Evolutionary conservation across 805 yeast genomes (phyloP), one percentile per base, ranked within the genome.

Genomic region (Candida taoyuanica): DNA sequence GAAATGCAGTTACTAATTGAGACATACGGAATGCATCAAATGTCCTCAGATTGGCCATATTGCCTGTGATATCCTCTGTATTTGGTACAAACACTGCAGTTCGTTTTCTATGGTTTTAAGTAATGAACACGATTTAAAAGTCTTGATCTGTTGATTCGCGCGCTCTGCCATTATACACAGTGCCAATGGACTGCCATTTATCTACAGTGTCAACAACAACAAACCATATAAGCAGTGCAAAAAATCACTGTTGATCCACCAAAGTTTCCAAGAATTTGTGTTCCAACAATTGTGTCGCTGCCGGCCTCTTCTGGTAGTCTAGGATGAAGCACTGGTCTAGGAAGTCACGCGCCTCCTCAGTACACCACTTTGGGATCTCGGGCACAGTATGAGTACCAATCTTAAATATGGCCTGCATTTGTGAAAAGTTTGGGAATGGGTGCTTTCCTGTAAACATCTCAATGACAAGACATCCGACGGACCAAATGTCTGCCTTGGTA

Each of bases 391-490:
- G 79, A 1, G 93, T 85, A 2, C 98, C 98, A 38, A 93, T 84
- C 59, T 84, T 81, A 73, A 89, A 93, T 27, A 93, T 82, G 8
- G 98, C 98, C 62, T 93, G 98, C 95, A 89, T 87, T 58, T 88
- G 98, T 35, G 88, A 81, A 48, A 88, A 85, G 42, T 85, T 84
- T 2, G 98, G 98, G 65, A 84, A 93, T 19, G 98, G 98, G 59
- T 93, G 98, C 40, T 79, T 78, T 2, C 96, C 98, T 0, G 98
- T 88, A 52, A 86, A 81, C 95, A 93, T 88, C 60, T 93, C 98
- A 24, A 93, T 81, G 12, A 91, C 75, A 18, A 93, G 71, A 59
- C 98, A 93, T 1, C 98, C 98, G 8, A 94, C 82, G 1, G 96
- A 86, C 98, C 98, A 93, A 18, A 93, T 87, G 59, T 93, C 98